A percentile compares a stretch with the other conserved stretches of the same genome.
Conservation (phyloP, 257 asterid genomes). For the Paraleonurus japonicus region DNA sequence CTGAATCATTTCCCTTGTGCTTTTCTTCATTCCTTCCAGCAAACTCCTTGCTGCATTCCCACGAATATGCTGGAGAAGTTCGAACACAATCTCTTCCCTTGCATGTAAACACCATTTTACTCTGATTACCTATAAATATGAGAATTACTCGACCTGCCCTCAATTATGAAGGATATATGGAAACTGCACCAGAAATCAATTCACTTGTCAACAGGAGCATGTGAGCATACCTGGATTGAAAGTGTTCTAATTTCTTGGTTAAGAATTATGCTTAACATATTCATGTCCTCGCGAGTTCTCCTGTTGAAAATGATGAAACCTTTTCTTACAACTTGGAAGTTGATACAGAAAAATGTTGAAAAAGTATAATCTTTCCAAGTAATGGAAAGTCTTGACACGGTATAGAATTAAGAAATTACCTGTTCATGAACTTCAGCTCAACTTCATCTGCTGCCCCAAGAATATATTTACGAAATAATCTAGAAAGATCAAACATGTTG, state of each 20-base stretch:
- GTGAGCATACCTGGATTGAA: constrained; percentile 40
- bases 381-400: neutral
- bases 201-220: neutral
- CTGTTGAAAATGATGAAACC: constrained; percentile 22
- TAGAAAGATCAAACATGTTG: neutral
- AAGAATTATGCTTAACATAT: constrained; percentile 41
- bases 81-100: constrained; percentile 48
- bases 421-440: constrained; percentile 54
- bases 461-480: constrained; percentile 49
- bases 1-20: constrained; percentile 47
- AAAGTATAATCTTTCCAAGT: neutral
- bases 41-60: constrained; percentile 34
- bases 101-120: constrained; percentile 54
- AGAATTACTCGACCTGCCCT: neutral
- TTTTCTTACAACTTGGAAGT: neutral
- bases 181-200: neutral
- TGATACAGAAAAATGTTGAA: neutral
- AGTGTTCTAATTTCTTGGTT: constrained; percentile 51
- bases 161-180: neutral
- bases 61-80: constrained; percentile 44
- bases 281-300: constrained; percentile 50
- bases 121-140: constrained; percentile 36
- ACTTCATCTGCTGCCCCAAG: constrained; percentile 57
- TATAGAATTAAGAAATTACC: constrained; percentile 24
- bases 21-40: constrained; percentile 35